phyloP scores from a whole-genome alignment of 176 grass and related monocot genomes.

The Canna indica region DNA sequence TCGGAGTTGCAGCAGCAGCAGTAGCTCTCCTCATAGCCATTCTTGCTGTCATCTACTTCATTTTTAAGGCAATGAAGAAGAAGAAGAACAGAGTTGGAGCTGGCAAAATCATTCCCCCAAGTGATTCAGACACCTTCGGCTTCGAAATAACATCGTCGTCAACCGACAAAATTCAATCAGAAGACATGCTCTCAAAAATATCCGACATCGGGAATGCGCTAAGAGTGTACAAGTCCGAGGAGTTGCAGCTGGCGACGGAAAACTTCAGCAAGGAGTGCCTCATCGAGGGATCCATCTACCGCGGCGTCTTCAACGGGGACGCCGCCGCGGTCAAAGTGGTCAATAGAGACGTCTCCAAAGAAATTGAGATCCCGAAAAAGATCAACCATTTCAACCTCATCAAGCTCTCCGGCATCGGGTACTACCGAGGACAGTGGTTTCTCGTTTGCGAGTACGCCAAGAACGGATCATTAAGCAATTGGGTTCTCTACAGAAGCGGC shows the following conservation, averaged over 20 bases:
- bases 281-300: constrained; percentile 42
- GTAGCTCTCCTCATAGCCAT: constrained; percentile 9
- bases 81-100: neutral
- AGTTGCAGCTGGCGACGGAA: constrained; percentile 38
- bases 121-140: neutral
- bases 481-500: constrained; percentile 18
- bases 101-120: neutral
- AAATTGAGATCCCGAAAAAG: constrained; percentile 43
- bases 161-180: constrained; percentile 6
- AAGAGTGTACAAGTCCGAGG: constrained; percentile 43
- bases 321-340: constrained; percentile 34
- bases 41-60: constrained; percentile 11
- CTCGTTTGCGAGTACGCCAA: constrained; percentile 58
- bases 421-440: constrained; percentile 48
- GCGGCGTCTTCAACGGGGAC: constrained; percentile 33
- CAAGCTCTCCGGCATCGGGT: constrained; percentile 43
- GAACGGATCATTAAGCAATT: constrained; percentile 36
- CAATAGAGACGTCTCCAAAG: constrained; percentile 29
- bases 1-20: constrained; percentile 26
- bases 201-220: constrained; percentile 42
- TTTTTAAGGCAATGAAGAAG: constrained; percentile 20
- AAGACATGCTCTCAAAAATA: constrained; percentile 34
- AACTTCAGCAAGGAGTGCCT: constrained; percentile 30
- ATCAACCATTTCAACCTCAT: constrained; percentile 69
- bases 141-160: neutral